These are phyloP conservation scores for Emericellopsis cladophorae DNA, from an alignment of 2,329 filamentous ascomycete genomes.

Conservation along the genomic window DNA sequence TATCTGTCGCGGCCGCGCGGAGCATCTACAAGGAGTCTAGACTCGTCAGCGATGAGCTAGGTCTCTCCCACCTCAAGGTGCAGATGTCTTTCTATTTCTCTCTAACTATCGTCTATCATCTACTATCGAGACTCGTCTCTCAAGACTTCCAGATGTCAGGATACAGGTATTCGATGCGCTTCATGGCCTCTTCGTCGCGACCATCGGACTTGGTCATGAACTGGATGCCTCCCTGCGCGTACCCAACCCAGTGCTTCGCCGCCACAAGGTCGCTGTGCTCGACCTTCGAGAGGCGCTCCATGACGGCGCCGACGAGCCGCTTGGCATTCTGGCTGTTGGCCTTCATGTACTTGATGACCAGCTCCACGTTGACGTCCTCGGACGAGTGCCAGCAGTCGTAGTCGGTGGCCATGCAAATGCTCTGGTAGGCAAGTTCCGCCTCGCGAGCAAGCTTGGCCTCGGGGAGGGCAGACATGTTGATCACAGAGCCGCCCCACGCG, in stretches of 20 bases:
- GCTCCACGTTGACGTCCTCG: slow-evolving; percentile 82
- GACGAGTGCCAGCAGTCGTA: slow-evolving; percentile 94
- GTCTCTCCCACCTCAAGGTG: not conserved
- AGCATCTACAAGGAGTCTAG: no score
- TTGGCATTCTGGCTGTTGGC: slow-evolving; percentile 83
- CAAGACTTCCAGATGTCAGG: slow-evolving; percentile 56
- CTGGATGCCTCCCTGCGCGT: slow-evolving; percentile 63
- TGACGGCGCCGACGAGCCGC: slow-evolving; percentile 70
- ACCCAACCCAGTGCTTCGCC: slow-evolving; percentile 71
- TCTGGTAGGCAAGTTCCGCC: slow-evolving; percentile 92
- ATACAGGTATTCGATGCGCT: slow-evolving; percentile 79
- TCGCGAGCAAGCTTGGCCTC: slow-evolving; percentile 94
- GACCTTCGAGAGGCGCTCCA: slow-evolving; percentile 72
- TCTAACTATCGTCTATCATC: not conserved
- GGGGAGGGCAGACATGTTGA: slow-evolving; percentile 95
- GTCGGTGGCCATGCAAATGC: slow-evolving; percentile 99
- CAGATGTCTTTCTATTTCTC: not conserved
- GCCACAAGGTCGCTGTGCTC: slow-evolving; percentile 64
- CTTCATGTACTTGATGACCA: slow-evolving; percentile 96
- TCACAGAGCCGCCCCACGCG: slow-evolving; percentile 82
- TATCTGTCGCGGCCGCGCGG: no score
- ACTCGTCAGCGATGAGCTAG: no score
- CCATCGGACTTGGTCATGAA: slow-evolving; percentile 73
- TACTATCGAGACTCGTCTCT: slow-evolving; percentile 11
- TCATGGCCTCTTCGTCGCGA: slow-evolving; percentile 58